A percentile compares a stretch with the other conserved stretches of the same genome.
These are phyloP conservation scores for Neurospora tetraspora DNA, from an alignment of 495 filamentous ascomycete species.

Conservation along the genomic window DNA sequence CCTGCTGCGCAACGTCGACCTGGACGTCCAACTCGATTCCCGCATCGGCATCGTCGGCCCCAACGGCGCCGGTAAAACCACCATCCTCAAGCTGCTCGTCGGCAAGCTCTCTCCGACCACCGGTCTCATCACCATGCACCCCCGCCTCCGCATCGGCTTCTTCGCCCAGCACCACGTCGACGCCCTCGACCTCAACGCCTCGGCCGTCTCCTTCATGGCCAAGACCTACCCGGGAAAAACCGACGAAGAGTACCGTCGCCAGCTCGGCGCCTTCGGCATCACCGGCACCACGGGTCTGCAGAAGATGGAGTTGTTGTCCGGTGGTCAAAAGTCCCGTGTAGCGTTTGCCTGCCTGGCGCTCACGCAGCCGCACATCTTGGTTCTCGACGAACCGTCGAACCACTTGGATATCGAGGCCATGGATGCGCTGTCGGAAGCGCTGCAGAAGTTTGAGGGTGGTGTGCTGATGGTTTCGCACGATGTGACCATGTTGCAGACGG, in stretches of 20 bases:
- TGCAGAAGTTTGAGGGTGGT: conserved; percentile 81
- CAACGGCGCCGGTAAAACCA: conserved; percentile 98
- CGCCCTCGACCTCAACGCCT: conserved; percentile 78
- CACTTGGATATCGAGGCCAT: conserved; percentile 99
- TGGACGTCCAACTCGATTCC: conserved; percentile 96
- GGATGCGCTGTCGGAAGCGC: conserved; percentile 81
- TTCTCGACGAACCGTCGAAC: conserved; percentile 97
- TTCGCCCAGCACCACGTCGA: conserved; percentile 99
- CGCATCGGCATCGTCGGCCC: conserved; percentile 97
- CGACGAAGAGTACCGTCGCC: conserved; percentile 94
- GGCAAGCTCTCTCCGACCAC: conserved; percentile 67
- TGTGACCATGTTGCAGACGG: conserved; percentile 91
- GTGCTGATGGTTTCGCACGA: conserved; percentile 99
- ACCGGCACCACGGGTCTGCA: conserved; percentile 96
- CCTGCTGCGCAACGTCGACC: conserved; percentile 75
- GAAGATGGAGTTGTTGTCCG: conserved; percentile 88
- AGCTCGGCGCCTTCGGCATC: conserved; percentile 95
- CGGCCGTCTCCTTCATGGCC: conserved; percentile 90
- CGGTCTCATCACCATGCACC: conserved; percentile 78
- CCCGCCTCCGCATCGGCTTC: conserved; percentile 83
- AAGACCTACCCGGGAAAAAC: conserved; percentile 81
- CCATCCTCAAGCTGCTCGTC: conserved; percentile 87
- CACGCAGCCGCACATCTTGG: conserved; percentile 90
- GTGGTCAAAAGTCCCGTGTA: conserved; percentile 96
- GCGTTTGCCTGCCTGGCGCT: conserved; percentile 92